Conservation (phyloP, 208 protist genomes). For the Novymonas esmeraldas region DNA sequence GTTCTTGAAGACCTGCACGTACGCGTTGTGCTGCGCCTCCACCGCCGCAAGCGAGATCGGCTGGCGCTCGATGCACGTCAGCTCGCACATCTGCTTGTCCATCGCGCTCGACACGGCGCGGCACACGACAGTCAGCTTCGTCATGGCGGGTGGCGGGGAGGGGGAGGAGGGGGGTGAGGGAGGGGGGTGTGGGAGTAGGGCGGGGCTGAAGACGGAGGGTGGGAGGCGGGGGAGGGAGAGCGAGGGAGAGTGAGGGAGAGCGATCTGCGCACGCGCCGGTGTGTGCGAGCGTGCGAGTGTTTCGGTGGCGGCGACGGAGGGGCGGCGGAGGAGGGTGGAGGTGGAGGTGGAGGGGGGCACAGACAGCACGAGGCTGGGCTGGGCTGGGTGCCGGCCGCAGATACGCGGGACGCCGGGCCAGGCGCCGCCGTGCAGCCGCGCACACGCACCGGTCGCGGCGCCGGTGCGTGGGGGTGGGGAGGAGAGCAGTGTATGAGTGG, state of each 20-base stretch:
- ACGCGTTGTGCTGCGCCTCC: constrained; percentile 46
- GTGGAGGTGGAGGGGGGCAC: too few species aligned
- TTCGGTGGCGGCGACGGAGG: background rate
- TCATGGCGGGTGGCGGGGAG: constrained; percentile 23
- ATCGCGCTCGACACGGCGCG: constrained; percentile 41
- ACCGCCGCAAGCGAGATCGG: constrained; percentile 35
- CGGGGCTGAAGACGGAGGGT: background rate
- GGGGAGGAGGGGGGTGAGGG: background rate
- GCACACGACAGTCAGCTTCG: constrained; percentile 48
- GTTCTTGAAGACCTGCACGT: constrained; percentile 45
- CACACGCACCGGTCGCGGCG: too few species aligned
- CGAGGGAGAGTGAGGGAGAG: background rate
- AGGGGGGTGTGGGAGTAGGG: background rate
- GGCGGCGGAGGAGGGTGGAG: too few species aligned
- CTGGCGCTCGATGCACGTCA: constrained; percentile 57
- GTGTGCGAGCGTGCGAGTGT: background rate
- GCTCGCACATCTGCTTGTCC: constrained; percentile 43
- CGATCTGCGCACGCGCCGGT: background rate
- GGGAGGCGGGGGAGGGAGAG: background rate
- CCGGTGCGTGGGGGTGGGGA: too few species aligned
- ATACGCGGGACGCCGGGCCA: too few species aligned
- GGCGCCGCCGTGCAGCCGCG: too few species aligned
- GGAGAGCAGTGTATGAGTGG: too few species aligned
- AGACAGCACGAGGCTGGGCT: too few species aligned
- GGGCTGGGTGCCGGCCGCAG: too few species aligned